Conservation (phyloP, 2,329 filamentous ascomycete species). For the Fusarium mangiferae region DNA sequence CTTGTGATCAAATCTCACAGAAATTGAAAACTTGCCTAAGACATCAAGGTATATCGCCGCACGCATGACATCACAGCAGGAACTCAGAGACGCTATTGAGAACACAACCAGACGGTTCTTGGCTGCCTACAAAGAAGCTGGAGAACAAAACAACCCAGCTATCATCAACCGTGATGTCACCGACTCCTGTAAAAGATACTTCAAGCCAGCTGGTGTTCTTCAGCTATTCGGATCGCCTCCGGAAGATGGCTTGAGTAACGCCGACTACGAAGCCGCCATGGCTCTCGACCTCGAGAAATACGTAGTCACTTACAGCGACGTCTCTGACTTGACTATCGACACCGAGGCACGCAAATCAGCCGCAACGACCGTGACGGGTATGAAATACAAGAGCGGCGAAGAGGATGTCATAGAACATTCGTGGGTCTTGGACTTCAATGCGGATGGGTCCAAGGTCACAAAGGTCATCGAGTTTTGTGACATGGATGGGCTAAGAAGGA, state of each 20-base stretch:
- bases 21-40: fast-evolving
- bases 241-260: neutral
- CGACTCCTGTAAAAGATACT: conserved; percentile 7
- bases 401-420: conserved; percentile 8
- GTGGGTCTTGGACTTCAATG: conserved; percentile 15
- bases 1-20: neutral
- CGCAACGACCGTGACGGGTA: neutral
- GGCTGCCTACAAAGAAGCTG: conserved; percentile 11
- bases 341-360: conserved; percentile 6
- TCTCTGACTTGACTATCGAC: conserved; percentile 13
- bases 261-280: conserved; percentile 10
- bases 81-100: conserved; percentile 6
- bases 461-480: conserved; percentile 31
- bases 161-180: conserved; percentile 27
- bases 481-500: neutral
- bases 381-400: conserved; percentile 10
- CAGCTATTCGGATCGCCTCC: neutral
- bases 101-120: neutral
- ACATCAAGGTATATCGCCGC: neutral
- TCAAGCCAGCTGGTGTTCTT: conserved; percentile 9
- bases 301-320: neutral
- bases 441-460: conserved; percentile 18
- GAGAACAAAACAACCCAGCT: conserved; percentile 9
- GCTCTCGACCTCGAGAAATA: conserved; percentile 9
- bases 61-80: neutral